phyloP scores from a whole-genome alignment of 2,329 filamentous ascomycete species.

The Curvularia lunata region DNA sequence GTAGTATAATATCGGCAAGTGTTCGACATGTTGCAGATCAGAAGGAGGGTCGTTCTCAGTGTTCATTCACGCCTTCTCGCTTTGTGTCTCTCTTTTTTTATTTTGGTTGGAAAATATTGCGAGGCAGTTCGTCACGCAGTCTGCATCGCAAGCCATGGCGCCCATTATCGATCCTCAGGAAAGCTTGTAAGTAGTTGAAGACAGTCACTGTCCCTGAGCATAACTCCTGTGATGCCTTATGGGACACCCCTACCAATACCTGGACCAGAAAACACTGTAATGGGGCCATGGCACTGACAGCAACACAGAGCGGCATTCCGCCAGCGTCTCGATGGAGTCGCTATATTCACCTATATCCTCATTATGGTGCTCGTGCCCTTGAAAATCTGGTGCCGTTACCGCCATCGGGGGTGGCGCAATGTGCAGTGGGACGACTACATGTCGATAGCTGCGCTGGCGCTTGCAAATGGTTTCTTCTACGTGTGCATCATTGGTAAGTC shows the following conservation, averaged over 20 bases:
- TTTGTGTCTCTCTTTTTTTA: slow-evolving; percentile 3
- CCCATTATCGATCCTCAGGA: slow-evolving; percentile 16
- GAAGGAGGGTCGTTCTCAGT: slow-evolving; percentile 2
- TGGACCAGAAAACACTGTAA: slow-evolving; percentile 5
- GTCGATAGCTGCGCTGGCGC: slow-evolving; percentile 21
- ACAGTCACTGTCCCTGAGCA: background rate
- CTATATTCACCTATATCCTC: slow-evolving; percentile 28
- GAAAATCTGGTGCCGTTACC: slow-evolving; percentile 32
- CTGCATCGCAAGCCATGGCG: slow-evolving; percentile 9
- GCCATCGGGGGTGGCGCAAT: slow-evolving; percentile 30
- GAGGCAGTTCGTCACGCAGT: background rate
- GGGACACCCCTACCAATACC: slow-evolving; percentile 5
- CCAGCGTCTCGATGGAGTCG: slow-evolving; percentile 29
- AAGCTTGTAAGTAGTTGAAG: slow-evolving; percentile 17
- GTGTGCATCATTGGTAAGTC: slow-evolving; percentile 30
- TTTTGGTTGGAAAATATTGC: background rate
- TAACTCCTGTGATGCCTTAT: background rate
- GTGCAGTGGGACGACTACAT: slow-evolving; percentile 29
- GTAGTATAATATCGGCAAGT: slow-evolving; percentile 4
- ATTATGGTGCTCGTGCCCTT: slow-evolving; percentile 33
- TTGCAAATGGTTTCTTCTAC: slow-evolving; percentile 29
- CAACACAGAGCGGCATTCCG: slow-evolving; percentile 16
- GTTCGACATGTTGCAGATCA: slow-evolving; percentile 1
- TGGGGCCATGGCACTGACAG: slow-evolving; percentile 1
- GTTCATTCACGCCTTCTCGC: background rate